These are phyloP conservation scores for Coffea humblotiana DNA, from an alignment of 305 asterid species.

Conservation along the genomic window DNA sequence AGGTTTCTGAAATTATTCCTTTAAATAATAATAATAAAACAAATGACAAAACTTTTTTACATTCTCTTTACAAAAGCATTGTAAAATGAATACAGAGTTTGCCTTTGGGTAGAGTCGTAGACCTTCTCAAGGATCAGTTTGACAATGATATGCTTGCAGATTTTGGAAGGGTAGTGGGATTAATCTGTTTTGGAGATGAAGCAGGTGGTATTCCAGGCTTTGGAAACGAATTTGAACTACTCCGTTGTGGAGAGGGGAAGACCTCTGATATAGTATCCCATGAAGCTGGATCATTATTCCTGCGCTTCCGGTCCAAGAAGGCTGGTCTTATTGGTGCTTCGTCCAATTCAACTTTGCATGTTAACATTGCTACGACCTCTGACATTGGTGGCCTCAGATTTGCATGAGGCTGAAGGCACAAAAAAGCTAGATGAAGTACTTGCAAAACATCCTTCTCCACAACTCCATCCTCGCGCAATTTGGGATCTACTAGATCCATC, in stretches of 20 bases:
- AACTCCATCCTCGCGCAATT: slow-evolving; percentile 40
- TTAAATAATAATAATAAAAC: background rate
- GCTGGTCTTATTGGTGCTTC: slow-evolving; percentile 48
- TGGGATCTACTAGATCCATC: slow-evolving; percentile 58
- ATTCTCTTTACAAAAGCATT: slow-evolving; percentile 1
- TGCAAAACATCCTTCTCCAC: slow-evolving; percentile 49
- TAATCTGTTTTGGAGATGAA: slow-evolving; percentile 35
- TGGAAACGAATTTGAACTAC: slow-evolving; percentile 50
- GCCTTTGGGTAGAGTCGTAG: background rate
- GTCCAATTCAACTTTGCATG: slow-evolving; percentile 48
- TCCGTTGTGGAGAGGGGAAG: slow-evolving; percentile 52
- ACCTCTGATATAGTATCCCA: slow-evolving; percentile 60
- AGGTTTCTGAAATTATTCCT: too few relatives aligned
- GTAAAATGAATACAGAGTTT: background rate
- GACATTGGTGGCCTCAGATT: slow-evolving; percentile 76
- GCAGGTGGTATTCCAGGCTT: slow-evolving; percentile 30
- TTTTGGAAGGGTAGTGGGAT: slow-evolving; percentile 43
- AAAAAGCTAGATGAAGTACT: slow-evolving; percentile 51
- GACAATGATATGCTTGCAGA: slow-evolving; percentile 15
- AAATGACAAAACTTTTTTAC: background rate
- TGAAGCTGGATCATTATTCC: slow-evolving; percentile 36
- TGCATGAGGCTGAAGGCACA: slow-evolving; percentile 66
- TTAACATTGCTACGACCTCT: slow-evolving; percentile 66
- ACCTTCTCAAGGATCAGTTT: background rate
- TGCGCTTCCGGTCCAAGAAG: slow-evolving; percentile 50